Evolutionary conservation across 2,329 filamentous ascomycete species (phyloP).

Genomic region (Grosmannia huntii): DNA sequence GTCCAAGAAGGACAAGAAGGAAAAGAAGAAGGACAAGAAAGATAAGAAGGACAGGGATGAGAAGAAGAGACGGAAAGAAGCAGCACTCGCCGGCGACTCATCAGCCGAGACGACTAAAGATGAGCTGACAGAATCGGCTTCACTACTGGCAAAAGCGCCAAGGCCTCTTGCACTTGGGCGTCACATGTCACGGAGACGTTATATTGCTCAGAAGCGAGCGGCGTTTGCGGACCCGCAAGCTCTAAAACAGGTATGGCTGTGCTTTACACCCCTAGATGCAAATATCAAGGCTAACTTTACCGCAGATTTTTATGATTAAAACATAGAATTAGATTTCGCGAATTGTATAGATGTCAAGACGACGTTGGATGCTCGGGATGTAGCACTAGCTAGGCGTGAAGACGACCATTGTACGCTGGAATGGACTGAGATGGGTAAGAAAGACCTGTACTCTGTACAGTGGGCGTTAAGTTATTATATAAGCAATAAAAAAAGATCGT

Average conservation of each 20-base stretch:
- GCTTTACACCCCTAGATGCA: background rate
- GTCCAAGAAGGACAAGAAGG: slow-evolving; percentile 15
- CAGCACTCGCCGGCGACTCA: slow-evolving; percentile 22
- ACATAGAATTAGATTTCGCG: slow-evolving; percentile 4
- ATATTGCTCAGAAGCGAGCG: slow-evolving; percentile 79
- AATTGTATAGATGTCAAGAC: background rate
- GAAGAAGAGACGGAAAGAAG: slow-evolving; percentile 17
- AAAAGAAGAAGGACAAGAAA: slow-evolving; percentile 15
- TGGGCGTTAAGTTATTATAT: too few species aligned
- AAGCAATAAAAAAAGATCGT: too few species aligned
- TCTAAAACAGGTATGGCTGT: slow-evolving; percentile 61
- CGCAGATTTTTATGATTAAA: slow-evolving; percentile 13
- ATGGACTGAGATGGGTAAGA: too few species aligned
- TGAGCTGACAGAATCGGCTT: slow-evolving; percentile 23
- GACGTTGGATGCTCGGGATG: background rate
- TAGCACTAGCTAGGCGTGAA: too few species aligned
- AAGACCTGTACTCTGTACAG: too few species aligned
- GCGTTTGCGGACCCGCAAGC: slow-evolving; percentile 71
- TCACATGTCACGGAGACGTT: slow-evolving; percentile 64
- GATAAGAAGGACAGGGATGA: slow-evolving; percentile 19
- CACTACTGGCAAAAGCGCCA: slow-evolving; percentile 21
- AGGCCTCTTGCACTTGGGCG: slow-evolving; percentile 34
- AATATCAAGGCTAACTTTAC: background rate
- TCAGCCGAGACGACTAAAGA: slow-evolving; percentile 13
- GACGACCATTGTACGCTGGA: too few species aligned